Base-by-base conservation (phyloP, 2,329 filamentous ascomycete genomes). In the Fusarium compactum region DNA sequence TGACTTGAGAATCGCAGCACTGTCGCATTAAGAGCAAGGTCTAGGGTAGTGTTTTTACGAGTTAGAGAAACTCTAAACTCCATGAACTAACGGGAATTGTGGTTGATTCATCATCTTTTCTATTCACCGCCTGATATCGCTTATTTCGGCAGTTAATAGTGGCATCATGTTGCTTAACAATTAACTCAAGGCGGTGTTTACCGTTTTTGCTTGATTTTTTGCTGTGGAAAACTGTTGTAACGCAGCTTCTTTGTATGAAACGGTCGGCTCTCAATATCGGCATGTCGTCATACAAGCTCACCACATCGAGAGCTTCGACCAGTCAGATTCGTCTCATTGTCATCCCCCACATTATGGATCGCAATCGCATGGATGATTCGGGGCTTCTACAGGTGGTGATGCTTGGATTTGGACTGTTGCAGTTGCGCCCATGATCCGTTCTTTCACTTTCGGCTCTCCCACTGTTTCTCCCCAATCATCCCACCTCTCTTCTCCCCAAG, bases 271-370 rank as follows among this genome's bases (percentile, higher is more conserved):
- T 20, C 50, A 64, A 58, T 47, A 27, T 43, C 45, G 41, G 24
- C 58, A 71, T 73, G 72, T 70, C 72, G 72, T 74, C 72, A 74
- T 74, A 57, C 58, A 62, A 40, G 16, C 20, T 58, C 15, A 11
- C 29, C 27, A 12, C 24, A 27, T 46, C 16, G n/a, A 46, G 27
- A 67, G 65, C 65, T 72, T 32, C 45, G 32, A 62, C 72, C 72
- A 74, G 64, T 74, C 24, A 74, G n/a, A 59, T 64, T 58, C 5
- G 22, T 57, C 24, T 47, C 22, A 71, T 74, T 74, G 72, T 74
- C 72, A 74, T 74, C 72, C 70, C 67, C 72, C 72, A 74, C 71
- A 69, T 67, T 68, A 71, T 72, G 64, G 18, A n/a, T 15, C 27
- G 51, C 20, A 40, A 57, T 3, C 34, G 48, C 64, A 71, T 74